Percentiles rank a stretch among this genome's conserved stretches.
These are phyloP conservation scores for Sphaerulina vaccinii DNA, from an alignment of 2,329 filamentous ascomycete species.

Conservation along the genomic window DNA sequence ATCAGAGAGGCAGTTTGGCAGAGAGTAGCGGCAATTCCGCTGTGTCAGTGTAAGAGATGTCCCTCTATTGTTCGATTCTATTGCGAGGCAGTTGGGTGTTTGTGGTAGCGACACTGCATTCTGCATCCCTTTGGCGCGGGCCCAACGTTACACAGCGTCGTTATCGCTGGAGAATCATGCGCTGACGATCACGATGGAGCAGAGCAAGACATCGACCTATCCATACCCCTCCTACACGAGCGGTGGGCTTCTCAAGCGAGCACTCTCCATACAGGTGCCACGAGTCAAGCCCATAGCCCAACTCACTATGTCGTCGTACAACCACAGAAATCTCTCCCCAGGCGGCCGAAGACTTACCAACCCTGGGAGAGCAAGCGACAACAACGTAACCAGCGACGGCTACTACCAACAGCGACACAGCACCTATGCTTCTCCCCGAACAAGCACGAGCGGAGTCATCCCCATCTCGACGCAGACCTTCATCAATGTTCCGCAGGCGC, in stretches of 20 bases:
- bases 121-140: background rate
- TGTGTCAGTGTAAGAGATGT: slow-evolving; percentile 6
- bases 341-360: slow-evolving; percentile 38
- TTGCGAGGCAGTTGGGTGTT: no score
- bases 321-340: slow-evolving; percentile 37
- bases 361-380: slow-evolving; percentile 33
- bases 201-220: slow-evolving; percentile 15
- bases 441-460: slow-evolving; percentile 37
- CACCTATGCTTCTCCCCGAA: slow-evolving; percentile 36
- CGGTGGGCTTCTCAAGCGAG: slow-evolving; percentile 12
- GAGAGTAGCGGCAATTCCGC: slow-evolving; percentile 8
- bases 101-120: background rate
- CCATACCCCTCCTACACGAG: slow-evolving; percentile 6
- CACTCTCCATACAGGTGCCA: slow-evolving; percentile 22
- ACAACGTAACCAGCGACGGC: slow-evolving; percentile 31
- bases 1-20: slow-evolving; percentile 3
- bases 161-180: slow-evolving; percentile 10
- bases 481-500: slow-evolving; percentile 31
- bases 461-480: slow-evolving; percentile 40
- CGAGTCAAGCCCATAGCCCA: slow-evolving; percentile 27
- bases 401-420: slow-evolving; percentile 31
- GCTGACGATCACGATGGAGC: slow-evolving; percentile 21
- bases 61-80: slow-evolving; percentile 1
- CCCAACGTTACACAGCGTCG: background rate
- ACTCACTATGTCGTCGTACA: slow-evolving; percentile 37